Evolutionary conservation across 1,284 basidiomycete genomes (phyloP), one percentile per base, ranked within the genome.

Genomic region (Cerrena zonata): DNA sequence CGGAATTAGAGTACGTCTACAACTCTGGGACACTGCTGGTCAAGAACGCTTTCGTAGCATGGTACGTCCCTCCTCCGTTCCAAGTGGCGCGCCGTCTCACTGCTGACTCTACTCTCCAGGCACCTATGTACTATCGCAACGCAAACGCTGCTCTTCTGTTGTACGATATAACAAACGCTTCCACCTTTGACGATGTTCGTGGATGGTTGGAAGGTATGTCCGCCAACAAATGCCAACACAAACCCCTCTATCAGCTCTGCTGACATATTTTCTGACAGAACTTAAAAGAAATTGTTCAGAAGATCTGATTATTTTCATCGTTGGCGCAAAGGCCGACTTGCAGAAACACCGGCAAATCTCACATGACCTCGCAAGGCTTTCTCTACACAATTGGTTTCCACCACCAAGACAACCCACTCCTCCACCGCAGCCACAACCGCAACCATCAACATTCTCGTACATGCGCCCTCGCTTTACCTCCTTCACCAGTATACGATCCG

Each of bases 61-160:
- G 90, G 89, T 89, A 55, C 54, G 82, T 69, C 22, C 25, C 44
- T 11, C 4, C 19, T 12, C 24, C 44, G 12, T 44, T 34, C 7
- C 7, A 25, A 18, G 23, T 25, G 15, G 12, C 23, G 10, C 42
- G 18, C 23, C 42, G 18, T 24, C 42, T 24, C 7, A 34, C 7
- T 15, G 30, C 15, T 34, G 30, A 7, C 30, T 34, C 30, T 7
- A 7, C 15, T 34, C 51, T 48, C 47, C 63, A 91, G 91, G 93
- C 94, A 60, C 94, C 94, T 52, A 96, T 99, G 90, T 99, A 99
- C 77, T 98, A 98, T 78, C 86, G 96, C 67, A 95, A 94, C 64
- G 93, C 94, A 56, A 92, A 95, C 63, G 95, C 95, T 51, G 95
- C 96, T 23, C 83, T 99, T 48, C 80, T 98, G 55, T 83, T 98